phyloP scores from a whole-genome alignment of 768 basidiomycete species.

The Naematelia encephala region DNA sequence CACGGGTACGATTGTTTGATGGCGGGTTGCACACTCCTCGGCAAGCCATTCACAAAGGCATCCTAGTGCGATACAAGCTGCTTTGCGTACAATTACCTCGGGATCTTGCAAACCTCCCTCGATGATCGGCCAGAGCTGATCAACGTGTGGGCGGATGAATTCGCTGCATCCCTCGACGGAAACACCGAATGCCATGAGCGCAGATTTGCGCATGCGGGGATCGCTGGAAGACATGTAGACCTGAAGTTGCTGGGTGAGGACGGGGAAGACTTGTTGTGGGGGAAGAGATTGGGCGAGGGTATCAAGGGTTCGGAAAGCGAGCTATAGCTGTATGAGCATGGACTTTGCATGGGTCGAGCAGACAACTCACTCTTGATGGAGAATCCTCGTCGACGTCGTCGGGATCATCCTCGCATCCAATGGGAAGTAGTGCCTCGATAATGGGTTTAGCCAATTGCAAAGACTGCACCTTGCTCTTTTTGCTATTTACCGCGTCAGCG shows the following conservation, averaged over 20 bases:
- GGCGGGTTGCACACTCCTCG: conserved; percentile 81
- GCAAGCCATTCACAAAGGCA: conserved; percentile 97
- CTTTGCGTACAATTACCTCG: conserved; percentile 84
- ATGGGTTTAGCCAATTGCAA: conserved; percentile 79
- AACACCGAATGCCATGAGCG: conserved; percentile 91
- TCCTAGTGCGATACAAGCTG: conserved; percentile 91
- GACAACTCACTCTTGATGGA: conserved; percentile 72
- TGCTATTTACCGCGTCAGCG: conserved; percentile 57
- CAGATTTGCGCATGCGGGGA: conserved; percentile 76
- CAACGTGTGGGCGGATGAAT: conserved; percentile 91
- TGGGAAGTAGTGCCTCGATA: conserved; percentile 86
- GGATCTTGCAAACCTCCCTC: conserved; percentile 79
- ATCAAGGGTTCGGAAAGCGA: conserved; percentile 91
- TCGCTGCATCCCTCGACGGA: conserved; percentile 97
- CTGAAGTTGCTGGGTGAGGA: conserved; percentile 74
- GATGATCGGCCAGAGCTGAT: conserved; percentile 88
- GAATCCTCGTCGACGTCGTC: conserved; percentile 85
- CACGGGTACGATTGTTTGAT: conserved; percentile 77
- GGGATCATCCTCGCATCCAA: conserved; percentile 88
- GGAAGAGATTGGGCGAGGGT: conserved; percentile 86
- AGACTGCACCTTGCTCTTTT: conserved; percentile 91
- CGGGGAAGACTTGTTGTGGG: conserved; percentile 91
- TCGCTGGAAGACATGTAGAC: conserved; percentile 80
- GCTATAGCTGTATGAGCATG: conserved; percentile 53
- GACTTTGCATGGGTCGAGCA: background rate